Evolutionary conservation across 2,329 filamentous ascomycete species (phyloP), one percentile per base, ranked within the genome.

Genomic region (Cytospora schulzeri): DNA sequence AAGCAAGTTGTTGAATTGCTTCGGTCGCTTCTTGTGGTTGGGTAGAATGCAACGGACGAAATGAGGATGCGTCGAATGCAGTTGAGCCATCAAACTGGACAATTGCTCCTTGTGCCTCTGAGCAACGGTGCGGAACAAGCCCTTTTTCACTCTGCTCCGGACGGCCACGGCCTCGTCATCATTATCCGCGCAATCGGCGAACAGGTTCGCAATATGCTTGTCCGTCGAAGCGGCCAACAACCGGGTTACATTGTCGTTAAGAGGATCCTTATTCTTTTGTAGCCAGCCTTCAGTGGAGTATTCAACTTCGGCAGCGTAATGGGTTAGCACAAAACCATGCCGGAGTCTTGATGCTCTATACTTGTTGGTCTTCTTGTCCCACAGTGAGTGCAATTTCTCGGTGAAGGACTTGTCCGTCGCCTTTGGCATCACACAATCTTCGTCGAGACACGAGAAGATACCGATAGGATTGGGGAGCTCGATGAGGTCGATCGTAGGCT

Each of bases 391-490:
- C n/a, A 99, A 83, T 77, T 99, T 99, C 72, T 99, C 96, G 0
- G 94, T 98, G 73, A 99, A 99, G 9, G 91, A 92, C 76, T 91
- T 94, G 76, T 99, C 96, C 1, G 94, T 97, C 4, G 95, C 95
- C 77, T 98, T 99, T 35, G 95, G 95, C 95, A 99, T 99, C 35
- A 99, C 96, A 56, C 90, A 95, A 77, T 99, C 95, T 77, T 99
- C 95, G 70, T 99, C 95, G 19, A 99, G 83, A 73, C 96, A 99
- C 0, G 95, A 98, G 77, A 99, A 99, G 71, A 99, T 96, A 80
- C 95, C 96, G 64, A 99, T 99, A 0, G 95, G 95, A 70, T 99
- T 99, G 0, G 95, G 86, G 38, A 99, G 77, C 77, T 99, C 95
- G 68, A 99, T 99, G 53, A 99, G 83, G 72, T 99, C 95, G 70